Conservation (phyloP, 495 filamentous ascomycete species). For the Penicillium fimorum region DNA sequence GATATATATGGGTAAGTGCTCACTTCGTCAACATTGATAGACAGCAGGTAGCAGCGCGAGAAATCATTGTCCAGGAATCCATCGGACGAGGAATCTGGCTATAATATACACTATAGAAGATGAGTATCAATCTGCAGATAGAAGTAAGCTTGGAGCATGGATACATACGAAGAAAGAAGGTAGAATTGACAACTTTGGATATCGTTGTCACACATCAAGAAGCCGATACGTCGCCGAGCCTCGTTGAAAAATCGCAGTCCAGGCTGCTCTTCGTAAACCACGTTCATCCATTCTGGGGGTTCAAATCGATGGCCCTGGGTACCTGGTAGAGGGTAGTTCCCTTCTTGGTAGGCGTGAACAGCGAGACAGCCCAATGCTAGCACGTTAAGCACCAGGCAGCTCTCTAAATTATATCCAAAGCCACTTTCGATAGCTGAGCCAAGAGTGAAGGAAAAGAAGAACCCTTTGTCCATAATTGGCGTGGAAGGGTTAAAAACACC, state of each 20-base stretch:
- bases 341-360: slow-evolving; percentile 44
- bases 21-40: slow-evolving; percentile 50
- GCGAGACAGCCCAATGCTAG: slow-evolving; percentile 46
- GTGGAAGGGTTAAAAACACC: slow-evolving; percentile 46
- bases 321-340: slow-evolving; percentile 45
- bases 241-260: slow-evolving; percentile 49
- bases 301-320: slow-evolving; percentile 38
- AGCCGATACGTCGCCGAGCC: slow-evolving; percentile 46
- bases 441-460: slow-evolving; percentile 46
- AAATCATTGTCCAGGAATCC: slow-evolving; percentile 50
- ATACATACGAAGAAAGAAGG: slow-evolving; percentile 43
- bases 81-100: slow-evolving; percentile 47
- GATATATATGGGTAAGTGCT: slow-evolving; percentile 8
- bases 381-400: slow-evolving; percentile 45
- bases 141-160: not conserved
- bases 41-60: slow-evolving; percentile 48
- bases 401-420: slow-evolving; percentile 47
- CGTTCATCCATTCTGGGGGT: slow-evolving; percentile 44
- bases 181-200: slow-evolving; percentile 50
- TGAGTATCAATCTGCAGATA: slow-evolving; percentile 11
- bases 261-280: slow-evolving; percentile 41
- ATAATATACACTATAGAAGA: slow-evolving; percentile 33
- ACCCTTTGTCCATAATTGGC: slow-evolving; percentile 49
- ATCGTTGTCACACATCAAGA: slow-evolving; percentile 49
- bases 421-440: slow-evolving; percentile 43